phyloP scores from a whole-genome alignment of 495 filamentous ascomycete genomes.

The Penicillium diatomitis region DNA sequence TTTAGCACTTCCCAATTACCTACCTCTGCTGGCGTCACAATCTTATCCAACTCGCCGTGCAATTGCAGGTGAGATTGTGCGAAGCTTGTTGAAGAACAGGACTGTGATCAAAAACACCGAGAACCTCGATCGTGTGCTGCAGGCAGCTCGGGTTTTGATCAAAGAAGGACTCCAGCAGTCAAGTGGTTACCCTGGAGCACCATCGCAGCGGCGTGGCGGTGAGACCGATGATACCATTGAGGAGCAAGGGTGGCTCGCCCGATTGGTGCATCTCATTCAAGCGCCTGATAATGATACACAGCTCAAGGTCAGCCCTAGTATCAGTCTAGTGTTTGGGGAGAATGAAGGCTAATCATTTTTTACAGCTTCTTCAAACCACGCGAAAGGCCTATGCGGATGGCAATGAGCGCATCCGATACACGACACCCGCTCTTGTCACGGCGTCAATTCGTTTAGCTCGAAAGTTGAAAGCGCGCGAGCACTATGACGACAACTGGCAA shows the following conservation, averaged over 20 bases:
- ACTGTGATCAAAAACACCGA: constrained; percentile 65
- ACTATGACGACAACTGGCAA: constrained; percentile 92
- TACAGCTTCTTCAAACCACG: constrained; percentile 72
- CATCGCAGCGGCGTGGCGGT: constrained; percentile 50
- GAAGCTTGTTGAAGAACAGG: constrained; percentile 68
- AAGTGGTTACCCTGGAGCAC: constrained; percentile 70
- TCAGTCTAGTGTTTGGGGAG: background rate
- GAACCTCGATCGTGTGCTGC: constrained; percentile 81
- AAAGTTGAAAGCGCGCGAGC: constrained; percentile 81
- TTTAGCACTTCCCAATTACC: constrained; percentile 79
- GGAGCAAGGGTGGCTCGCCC: constrained; percentile 92
- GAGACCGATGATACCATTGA: constrained; percentile 95
- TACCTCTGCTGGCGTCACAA: constrained; percentile 82
- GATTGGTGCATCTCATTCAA: constrained; percentile 81
- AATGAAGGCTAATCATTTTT: constrained; percentile 15
- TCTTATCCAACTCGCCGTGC: constrained; percentile 88
- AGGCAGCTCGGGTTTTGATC: constrained; percentile 80
- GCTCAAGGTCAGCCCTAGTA: constrained; percentile 50
- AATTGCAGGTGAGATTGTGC: constrained; percentile 78
- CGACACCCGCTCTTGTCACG: constrained; percentile 88
- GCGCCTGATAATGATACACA: constrained; percentile 84
- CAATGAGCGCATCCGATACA: constrained; percentile 91
- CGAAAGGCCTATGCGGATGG: constrained; percentile 85
- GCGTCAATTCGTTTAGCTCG: constrained; percentile 81
- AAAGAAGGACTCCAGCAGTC: constrained; percentile 85